Evolutionary conservation across 495 filamentous ascomycete species (phyloP).

Genomic region (Penicillium coffeae): DNA sequence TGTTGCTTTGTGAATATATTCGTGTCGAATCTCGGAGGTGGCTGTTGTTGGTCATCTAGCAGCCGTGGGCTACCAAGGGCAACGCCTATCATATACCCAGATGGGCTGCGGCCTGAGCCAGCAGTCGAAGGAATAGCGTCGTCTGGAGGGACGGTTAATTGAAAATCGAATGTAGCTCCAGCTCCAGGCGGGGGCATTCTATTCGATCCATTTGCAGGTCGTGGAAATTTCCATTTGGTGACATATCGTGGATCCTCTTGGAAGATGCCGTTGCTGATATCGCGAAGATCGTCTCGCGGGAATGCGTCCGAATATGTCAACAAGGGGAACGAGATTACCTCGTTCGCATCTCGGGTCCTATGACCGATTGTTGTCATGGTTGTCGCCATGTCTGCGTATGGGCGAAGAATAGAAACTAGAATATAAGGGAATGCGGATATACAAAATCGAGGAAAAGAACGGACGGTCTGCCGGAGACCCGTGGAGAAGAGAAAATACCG

Average conservation of each 20-base stretch:
- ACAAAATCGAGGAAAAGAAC: constrained; percentile 30
- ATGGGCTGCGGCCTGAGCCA: constrained; percentile 9
- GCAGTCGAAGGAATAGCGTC: constrained; percentile 18
- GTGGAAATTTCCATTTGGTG: constrained; percentile 20
- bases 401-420: constrained; percentile 8
- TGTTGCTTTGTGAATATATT: constrained; percentile 12
- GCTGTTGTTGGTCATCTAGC: constrained; percentile 18
- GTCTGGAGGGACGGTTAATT: constrained; percentile 28
- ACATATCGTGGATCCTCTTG: constrained; percentile 8
- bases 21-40: constrained; percentile 21
- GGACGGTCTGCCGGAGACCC: constrained; percentile 51
- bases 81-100: constrained; percentile 46
- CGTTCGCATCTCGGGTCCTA: neutral
- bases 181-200: constrained; percentile 14
- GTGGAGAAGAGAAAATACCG: constrained; percentile 20
- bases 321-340: constrained; percentile 32
- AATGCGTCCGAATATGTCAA: constrained; percentile 33
- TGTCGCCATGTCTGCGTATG: constrained; percentile 20
- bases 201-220: constrained; percentile 18
- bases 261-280: constrained; percentile 8
- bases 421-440: constrained; percentile 9
- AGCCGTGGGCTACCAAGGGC: constrained; percentile 53
- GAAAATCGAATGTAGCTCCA: constrained; percentile 35
- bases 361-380: constrained; percentile 9
- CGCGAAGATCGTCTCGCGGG: constrained; percentile 31